A percentile compares a stretch with the other conserved stretches of the same genome.
Evolutionary conservation across 306 rosid genomes (phyloP).

Genomic region (Cyclanthera cordifolia): DNA sequence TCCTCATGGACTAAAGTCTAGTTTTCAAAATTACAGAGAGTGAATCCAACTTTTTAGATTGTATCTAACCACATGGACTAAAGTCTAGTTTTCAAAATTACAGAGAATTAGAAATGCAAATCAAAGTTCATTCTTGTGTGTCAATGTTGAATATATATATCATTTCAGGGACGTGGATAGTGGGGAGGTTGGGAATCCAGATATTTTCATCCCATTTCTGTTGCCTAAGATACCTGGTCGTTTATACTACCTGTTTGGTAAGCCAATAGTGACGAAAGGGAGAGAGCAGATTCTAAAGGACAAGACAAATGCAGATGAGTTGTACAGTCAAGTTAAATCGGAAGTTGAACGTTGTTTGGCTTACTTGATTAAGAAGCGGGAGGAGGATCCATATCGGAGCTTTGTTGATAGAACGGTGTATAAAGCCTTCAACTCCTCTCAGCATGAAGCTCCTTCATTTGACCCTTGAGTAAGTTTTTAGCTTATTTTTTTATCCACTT

Average conservation of each 20-base stretch:
- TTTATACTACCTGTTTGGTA: constrained; percentile 67
- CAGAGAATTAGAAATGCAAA: neutral
- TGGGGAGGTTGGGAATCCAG: constrained; percentile 45
- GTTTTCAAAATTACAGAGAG: too few relatives aligned
- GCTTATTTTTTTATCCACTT: too few relatives aligned
- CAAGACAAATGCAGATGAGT: constrained; percentile 45
- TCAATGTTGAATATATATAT: neutral
- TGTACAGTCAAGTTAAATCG: constrained; percentile 68
- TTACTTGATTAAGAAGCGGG: constrained; percentile 67
- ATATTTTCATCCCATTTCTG: constrained; percentile 27
- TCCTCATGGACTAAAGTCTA: too few relatives aligned
- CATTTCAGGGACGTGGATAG: constrained; percentile 29
- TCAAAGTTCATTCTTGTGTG: neutral
- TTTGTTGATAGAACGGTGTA: constrained; percentile 47
- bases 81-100: too few relatives aligned
- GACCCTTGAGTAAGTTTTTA: constrained; percentile 25
- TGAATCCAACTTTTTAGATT: too few relatives aligned
- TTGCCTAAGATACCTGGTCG: constrained; percentile 79
- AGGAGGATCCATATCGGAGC: constrained; percentile 81
- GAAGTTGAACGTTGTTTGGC: constrained; percentile 43
- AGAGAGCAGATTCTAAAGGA: constrained; percentile 48
- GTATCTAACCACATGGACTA: too few relatives aligned
- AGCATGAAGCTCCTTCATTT: constrained; percentile 52
- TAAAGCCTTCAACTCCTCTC: constrained; percentile 28
- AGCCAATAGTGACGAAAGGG: constrained; percentile 67